These are phyloP conservation scores for Alternaria conjuncta DNA, from an alignment of 2,329 filamentous ascomycete genomes.

Conservation along the genomic window DNA sequence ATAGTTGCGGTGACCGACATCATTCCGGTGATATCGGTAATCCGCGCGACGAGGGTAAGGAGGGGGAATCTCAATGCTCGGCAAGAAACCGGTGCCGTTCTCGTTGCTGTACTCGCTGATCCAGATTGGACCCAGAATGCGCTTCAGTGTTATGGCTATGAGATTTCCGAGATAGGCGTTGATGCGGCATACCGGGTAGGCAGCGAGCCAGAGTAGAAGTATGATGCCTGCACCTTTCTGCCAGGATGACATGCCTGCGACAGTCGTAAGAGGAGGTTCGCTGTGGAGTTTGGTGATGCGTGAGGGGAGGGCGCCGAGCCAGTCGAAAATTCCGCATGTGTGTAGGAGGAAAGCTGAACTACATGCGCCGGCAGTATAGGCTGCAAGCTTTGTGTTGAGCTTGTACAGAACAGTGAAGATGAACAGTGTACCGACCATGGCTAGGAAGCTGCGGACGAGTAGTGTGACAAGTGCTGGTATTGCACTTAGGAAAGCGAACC, in stretches of 20 bases:
- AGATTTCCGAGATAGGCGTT: conserved; percentile 18
- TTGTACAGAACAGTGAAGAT: conserved; percentile 23
- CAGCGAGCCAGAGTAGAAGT: conserved; percentile 22
- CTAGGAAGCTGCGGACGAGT: conserved; percentile 14
- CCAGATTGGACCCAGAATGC: conserved; percentile 16
- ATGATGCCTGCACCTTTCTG: conserved; percentile 23
- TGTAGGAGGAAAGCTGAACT: conserved; percentile 27
- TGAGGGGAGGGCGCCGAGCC: conserved; percentile 7
- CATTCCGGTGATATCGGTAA: neutral
- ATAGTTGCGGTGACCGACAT: neutral
- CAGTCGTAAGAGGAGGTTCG: neutral
- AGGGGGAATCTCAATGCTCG: conserved; percentile 27
- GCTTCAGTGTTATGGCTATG: neutral
- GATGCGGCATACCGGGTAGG: conserved; percentile 25
- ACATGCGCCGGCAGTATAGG: conserved; percentile 21
- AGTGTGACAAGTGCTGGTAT: conserved; percentile 17
- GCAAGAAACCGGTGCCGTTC: conserved; percentile 11
- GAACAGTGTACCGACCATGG: conserved; percentile 10
- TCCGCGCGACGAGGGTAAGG: neutral
- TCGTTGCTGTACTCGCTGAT: conserved; percentile 24
- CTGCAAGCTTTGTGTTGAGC: conserved; percentile 22
- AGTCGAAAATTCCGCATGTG: conserved; percentile 19
- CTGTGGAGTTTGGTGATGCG: neutral
- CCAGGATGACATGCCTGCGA: conserved; percentile 12
- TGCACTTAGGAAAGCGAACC: conserved; percentile 30